phyloP scores from a whole-genome alignment of 139 green algal genomes.

The Auxenochlorella pyrenoidosa region DNA sequence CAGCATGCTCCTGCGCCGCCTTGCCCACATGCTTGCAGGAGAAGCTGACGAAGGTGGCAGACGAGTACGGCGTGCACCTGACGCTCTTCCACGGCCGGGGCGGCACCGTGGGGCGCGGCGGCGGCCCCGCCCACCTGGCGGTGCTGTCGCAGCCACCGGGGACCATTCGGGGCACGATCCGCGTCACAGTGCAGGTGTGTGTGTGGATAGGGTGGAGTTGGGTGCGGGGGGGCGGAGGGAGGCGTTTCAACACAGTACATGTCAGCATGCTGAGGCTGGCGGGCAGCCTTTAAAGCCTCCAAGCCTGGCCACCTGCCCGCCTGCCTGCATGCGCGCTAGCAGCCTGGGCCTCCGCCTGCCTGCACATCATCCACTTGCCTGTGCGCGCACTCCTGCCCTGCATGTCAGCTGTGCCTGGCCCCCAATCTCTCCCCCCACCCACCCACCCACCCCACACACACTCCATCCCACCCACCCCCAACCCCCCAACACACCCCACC shows the following conservation, averaged over 20 bases:
- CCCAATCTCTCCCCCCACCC: too few species aligned
- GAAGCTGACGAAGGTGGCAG: conserved; percentile 47
- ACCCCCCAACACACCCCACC: conserved; percentile 34
- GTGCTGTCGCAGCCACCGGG: conserved; percentile 94
- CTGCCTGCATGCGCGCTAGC: background rate
- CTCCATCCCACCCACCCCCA: conserved; percentile 43
- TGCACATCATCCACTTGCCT: conserved; percentile 43
- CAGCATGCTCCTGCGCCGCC: background rate
- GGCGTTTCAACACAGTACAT: too few species aligned
- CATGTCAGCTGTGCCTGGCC: too few species aligned
- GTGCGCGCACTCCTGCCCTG: too few species aligned
- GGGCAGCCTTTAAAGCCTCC: too few species aligned
- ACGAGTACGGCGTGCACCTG: conserved; percentile 73
- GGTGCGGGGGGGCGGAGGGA: too few species aligned
- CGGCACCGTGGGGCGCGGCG: conserved; percentile 94
- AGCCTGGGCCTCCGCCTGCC: conserved; percentile 46
- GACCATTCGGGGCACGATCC: conserved; percentile 85
- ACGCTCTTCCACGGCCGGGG: conserved; percentile 98
- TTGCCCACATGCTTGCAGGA: conserved; percentile 43
- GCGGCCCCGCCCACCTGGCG: conserved; percentile 94
- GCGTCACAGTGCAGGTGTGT: conserved; percentile 91
- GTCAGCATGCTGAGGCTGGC: background rate
- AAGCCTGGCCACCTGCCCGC: background rate
- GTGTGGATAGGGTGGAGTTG: too few species aligned
- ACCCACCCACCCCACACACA: too few species aligned